Conservation (phyloP, 2,329 filamentous ascomycete genomes). For the Fusarium armeniacum region DNA sequence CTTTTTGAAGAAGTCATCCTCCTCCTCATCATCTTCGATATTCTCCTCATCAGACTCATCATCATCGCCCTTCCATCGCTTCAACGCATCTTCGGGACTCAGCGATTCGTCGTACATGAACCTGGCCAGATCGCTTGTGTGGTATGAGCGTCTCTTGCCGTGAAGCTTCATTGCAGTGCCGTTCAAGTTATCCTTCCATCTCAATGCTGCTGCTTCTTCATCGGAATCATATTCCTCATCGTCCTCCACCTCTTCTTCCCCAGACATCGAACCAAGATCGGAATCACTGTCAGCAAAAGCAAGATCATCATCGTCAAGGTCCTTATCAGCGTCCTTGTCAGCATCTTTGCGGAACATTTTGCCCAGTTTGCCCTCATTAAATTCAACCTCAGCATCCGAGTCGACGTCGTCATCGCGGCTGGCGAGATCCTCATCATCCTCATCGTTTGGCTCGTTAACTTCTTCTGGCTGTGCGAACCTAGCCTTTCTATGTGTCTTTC, state of each 20-base stretch:
- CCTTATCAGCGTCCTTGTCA: conserved; percentile 65
- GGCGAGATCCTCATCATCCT: conserved; percentile 66
- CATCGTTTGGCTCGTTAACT: conserved; percentile 66
- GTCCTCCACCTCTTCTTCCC: conserved; percentile 61
- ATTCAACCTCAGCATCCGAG: conserved; percentile 69
- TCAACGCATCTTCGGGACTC: conserved; percentile 79
- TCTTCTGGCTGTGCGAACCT: conserved; percentile 73
- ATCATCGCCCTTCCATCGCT: conserved; percentile 81
- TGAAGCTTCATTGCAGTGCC: conserved; percentile 81
- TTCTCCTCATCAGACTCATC: conserved; percentile 69
- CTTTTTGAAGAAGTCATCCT: conserved; percentile 76
- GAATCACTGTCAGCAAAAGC: conserved; percentile 98
- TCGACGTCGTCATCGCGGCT: conserved; percentile 67
- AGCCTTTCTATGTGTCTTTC: conserved; percentile 70
- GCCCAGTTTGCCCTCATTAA: conserved; percentile 71
- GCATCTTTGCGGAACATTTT: conserved; percentile 70
- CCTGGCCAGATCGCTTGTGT: conserved; percentile 84
- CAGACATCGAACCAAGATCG: conserved; percentile 89
- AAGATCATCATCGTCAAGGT: conserved; percentile 76
- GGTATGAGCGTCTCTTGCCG: conserved; percentile 77
- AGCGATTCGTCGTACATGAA: conserved; percentile 90
- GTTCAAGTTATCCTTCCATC: conserved; percentile 91
- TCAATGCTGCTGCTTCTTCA: conserved; percentile 79
- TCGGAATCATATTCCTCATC: conserved; percentile 69
- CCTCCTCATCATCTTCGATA: conserved; percentile 68